Evolutionary conservation across 352 stramenopile species (phyloP), one percentile per base, ranked within the genome.

Genomic region (Phytophthora gonapodyides): DNA sequence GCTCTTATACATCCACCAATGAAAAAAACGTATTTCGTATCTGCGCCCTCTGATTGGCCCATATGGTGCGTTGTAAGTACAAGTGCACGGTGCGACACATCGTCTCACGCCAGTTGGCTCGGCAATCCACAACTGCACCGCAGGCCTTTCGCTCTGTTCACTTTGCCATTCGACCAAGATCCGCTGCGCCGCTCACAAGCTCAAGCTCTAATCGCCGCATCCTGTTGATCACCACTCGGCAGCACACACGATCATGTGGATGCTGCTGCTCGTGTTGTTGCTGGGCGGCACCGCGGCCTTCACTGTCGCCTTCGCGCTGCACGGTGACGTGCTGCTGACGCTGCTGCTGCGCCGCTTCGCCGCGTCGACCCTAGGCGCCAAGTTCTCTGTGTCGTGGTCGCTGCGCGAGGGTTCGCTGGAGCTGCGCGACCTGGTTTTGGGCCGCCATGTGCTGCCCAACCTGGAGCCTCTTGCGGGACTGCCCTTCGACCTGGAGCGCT

Each of bases 291-390:
- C 35, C 50, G 52, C 64, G 59, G 58, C 62, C 24, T 63, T 50
- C 17, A 30, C 70, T 7, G 70, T 35, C 27, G 69, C 58, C 27
- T 73, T 93, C 45, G 67, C 69, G 54, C 45, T 54, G 31, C 75
- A 73, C 49, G 84, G 84, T 57, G 85, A 94, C 57, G 65, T 65
- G 45, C 38, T 91, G 45, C 57, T 96, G 64, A 88, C 85, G 63
- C 34, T 72, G 21, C 60, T 82, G 40, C 58, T 85, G 53, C 82
- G 71, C 11, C 61, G 68, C 38, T 89, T 78, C 54, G 82, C 64
- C 38, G 54, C 34, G 11, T 60, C 58, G 19, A 71, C 73, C 46
- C 69, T 94, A 11, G 85, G 82, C 46, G 62, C 74, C 33, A 78
- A 83, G 55, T 77, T 94, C 44, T 57, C 59, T 33, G 55, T 96